Conservation (phyloP, 441 rosid species). For the Theobroma grandiflorum region DNA sequence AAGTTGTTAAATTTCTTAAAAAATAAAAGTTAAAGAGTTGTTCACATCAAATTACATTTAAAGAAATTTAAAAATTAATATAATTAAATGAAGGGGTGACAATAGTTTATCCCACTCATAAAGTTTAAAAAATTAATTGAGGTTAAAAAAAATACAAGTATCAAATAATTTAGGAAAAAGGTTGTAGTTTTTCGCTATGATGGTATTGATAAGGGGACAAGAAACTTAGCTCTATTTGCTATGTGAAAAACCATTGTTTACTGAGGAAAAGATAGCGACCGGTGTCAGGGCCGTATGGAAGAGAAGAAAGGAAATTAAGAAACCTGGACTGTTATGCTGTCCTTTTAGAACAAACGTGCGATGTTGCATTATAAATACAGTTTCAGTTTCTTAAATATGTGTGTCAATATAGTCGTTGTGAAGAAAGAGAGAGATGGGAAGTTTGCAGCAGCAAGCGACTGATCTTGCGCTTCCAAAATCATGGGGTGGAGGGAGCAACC, state of each 20-base stretch:
- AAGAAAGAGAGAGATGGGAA: slow-evolving; percentile 30
- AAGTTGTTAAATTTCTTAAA: no score
- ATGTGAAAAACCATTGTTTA: neutral
- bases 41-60: no score
- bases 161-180: no score
- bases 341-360: neutral
- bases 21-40: no score
- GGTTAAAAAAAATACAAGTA: no score
- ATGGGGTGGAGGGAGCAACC: slow-evolving; percentile 39
- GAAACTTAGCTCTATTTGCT: neutral
- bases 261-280: neutral
- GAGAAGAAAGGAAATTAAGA: neutral
- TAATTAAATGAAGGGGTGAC: no score
- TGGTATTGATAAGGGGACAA: no score
- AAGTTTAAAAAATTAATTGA: no score
- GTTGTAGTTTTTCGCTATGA: no score
- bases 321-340: neutral
- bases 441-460: slow-evolving; percentile 7
- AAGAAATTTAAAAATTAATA: no score
- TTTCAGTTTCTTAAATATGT: neutral
- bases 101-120: no score
- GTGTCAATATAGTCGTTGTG: neutral
- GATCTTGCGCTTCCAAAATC: slow-evolving; percentile 27
- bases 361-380: slow-evolving; percentile 4
- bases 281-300: neutral